Conservation (phyloP, 768 basidiomycete genomes). For the Amanita muscaria region DNA sequence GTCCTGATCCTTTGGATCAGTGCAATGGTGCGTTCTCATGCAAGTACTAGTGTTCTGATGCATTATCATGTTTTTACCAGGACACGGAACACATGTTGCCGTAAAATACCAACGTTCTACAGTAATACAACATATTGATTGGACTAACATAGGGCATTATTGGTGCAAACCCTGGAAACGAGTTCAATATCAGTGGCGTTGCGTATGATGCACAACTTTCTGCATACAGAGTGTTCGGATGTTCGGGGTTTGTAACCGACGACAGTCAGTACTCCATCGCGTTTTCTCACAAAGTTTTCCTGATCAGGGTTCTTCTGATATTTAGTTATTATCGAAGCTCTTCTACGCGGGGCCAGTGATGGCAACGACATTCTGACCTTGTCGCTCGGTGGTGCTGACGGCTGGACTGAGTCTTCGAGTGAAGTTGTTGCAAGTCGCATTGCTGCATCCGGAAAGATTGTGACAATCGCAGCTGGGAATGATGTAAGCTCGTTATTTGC, state of each 20-base stretch:
- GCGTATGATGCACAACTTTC: conserved; percentile 51
- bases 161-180: conserved; percentile 50
- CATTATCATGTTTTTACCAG: not conserved
- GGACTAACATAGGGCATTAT: conserved; percentile 47
- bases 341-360: conserved; percentile 41
- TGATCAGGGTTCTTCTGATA: not conserved
- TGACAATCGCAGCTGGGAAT: conserved; percentile 58
- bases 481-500: conserved; percentile 17
- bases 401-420: conserved; percentile 52
- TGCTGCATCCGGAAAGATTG: conserved; percentile 45
- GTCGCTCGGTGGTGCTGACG: conserved; percentile 53
- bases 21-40: conserved; percentile 8
- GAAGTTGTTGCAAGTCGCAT: conserved; percentile 54
- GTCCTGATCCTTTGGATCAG: conserved; percentile 3
- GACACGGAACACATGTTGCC: conserved; percentile 9
- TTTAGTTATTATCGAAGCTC: conserved; percentile 35
- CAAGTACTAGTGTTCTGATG: not conserved
- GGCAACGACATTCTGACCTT: conserved; percentile 56
- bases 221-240: conserved; percentile 55
- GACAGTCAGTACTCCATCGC: conserved; percentile 33
- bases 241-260: conserved; percentile 39
- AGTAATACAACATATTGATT: not conserved
- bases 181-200: conserved; percentile 61
- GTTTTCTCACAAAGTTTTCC: not conserved
- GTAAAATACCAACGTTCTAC: not conserved